Evolutionary conservation across 1,139 yeast genomes (phyloP), one percentile per base, ranked within the genome.

Genomic region (Hyphopichia buzzinii): DNA sequence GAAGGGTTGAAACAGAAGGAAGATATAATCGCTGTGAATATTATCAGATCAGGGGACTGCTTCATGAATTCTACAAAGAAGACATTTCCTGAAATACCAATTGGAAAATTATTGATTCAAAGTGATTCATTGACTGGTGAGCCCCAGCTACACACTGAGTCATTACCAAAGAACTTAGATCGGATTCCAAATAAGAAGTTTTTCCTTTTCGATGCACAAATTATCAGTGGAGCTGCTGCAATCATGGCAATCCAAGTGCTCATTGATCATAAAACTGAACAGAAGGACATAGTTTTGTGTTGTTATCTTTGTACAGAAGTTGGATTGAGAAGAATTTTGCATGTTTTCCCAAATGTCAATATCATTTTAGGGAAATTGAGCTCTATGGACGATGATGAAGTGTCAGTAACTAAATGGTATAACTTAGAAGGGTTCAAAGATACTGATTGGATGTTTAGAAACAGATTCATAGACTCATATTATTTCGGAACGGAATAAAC

Each of bases 221-320:
- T 88, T 34, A 83, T 88, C 17, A 83, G 95, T 31, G 98, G 97
- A 2, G 95, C 96, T 0, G 96, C 96, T 0, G 82, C 90, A 3
- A 85, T 88, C 34, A 92, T 92, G 97, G 96, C 97, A 0, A 78
- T 88, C 31, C 94, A 89, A 49, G 90, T 92, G 4, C 65, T 92
- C 39, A 49, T 85, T 13, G 97, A 92, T 55, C 95, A 90, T 55
- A 84, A 82, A 13, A 82, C 86, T n/a, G 50, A 57, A 5, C 73
- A 77, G 36, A 64, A 72, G 29, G 75, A 85, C 46, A 85, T 92
- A 29, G 72, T 83, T 3, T 69, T 89, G 36, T 79, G 90, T 23
- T 67, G 82, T 12, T 86, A 84, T 52, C 59, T 84, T 40, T 86
- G 89, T n/a, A 81, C 95, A 0, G 95, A 84, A 48, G 68, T 80